Evolutionary conservation across 2,329 filamentous ascomycete species (phyloP).

Genomic region (Calycina herbarum): DNA sequence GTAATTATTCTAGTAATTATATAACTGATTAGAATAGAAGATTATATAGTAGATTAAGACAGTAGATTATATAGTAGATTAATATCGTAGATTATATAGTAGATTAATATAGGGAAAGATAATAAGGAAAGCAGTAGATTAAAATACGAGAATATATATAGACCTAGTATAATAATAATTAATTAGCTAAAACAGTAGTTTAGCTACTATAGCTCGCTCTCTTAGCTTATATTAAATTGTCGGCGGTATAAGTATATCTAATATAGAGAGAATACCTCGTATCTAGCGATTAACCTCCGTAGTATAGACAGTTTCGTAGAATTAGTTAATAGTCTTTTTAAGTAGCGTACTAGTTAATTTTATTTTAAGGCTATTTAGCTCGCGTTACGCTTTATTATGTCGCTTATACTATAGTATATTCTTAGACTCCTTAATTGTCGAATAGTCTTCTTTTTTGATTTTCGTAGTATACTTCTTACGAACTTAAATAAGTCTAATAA

Average conservation of each 20-base stretch:
- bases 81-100: no score
- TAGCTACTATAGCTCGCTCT: conserved; percentile 27
- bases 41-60: no score
- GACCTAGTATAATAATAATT: conserved; percentile 10
- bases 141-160: no score
- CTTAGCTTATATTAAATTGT: conserved; percentile 29
- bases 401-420: conserved; percentile 16
- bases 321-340: conserved; percentile 26
- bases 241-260: conserved; percentile 23
- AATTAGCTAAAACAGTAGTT: conserved; percentile 27
- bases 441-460: conserved; percentile 25
- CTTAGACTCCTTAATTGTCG: conserved; percentile 26
- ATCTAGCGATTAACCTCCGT: conserved; percentile 28
- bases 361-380: conserved; percentile 24
- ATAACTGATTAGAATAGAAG: no score
- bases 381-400: conserved; percentile 21
- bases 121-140: no score
- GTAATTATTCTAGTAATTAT: no score
- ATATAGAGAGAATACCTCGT: conserved; percentile 23
- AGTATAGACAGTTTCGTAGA: conserved; percentile 27
- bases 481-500: conserved; percentile 8
- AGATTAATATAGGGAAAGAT: no score
- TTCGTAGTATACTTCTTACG: conserved; percentile 15
- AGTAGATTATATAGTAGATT: no score
- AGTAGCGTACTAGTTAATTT: conserved; percentile 24